Evolutionary conservation across 1,284 basidiomycete genomes (phyloP), one percentile per base, ranked within the genome.

Genomic region (Amylostereum chailletii): DNA sequence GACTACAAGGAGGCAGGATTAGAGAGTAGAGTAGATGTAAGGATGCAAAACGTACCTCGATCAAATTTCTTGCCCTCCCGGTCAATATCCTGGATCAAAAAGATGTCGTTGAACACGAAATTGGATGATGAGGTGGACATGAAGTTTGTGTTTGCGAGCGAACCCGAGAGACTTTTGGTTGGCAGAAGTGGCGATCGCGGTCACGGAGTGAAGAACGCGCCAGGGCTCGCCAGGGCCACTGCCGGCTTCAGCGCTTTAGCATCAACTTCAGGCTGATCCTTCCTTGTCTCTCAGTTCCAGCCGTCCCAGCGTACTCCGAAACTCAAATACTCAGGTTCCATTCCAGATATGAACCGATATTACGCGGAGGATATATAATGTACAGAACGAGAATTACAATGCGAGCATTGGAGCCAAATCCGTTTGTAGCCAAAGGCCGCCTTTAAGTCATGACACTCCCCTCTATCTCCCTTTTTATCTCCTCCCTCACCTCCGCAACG

Each of bases 41-140:
- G 11, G 26, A 29, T 34, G 34, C 42, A 48, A 41, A 34, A 61
- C 75, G 44, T 54, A 94, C 94, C 94, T 84, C 94, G 75, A 68
- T 97, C 94, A 59, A 96, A 97, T 68, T 95, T 97, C 73, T 90
- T 96, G 49, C 96, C 95, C 63, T 95, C 92, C 63, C 83, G 84
- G 73, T 96, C 90, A 46, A 95, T 90, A 31, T 71, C 83, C 57
- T 78, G 77, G 53, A 94, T 86, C 5, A 80, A 86, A 69, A 96
- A 95, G 33, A 92, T 83, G 66, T 95, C 93, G 60, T 93, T 86
- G 63, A 96, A 94, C 51, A 94, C 76, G 57, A 91, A 77, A 61
- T 77, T 86, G 1, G 87, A 87, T 33, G 81, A 71, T 34, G 75
- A 71, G 4, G 80, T 68, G 27, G 84, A 67, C 85, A 88, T 89